Evolutionary conservation across 2,329 filamentous ascomycete genomes (phyloP), one percentile per base, ranked within the genome.

Genomic region (Penicillium sp.): DNA sequence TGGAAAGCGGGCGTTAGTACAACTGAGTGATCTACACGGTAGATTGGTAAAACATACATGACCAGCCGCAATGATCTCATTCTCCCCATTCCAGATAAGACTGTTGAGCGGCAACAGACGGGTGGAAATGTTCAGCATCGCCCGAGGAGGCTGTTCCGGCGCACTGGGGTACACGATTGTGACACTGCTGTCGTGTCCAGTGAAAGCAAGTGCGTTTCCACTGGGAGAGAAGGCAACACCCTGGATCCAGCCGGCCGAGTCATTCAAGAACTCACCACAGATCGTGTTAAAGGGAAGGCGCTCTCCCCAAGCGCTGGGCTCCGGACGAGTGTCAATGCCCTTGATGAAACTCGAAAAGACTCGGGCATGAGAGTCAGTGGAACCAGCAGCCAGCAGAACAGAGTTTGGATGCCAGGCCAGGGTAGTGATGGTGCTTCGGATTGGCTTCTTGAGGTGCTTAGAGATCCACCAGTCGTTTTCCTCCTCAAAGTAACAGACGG

Each of bases 391-490:
- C 23, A 99, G 81, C 29, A 99, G 83, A 15, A 99, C 94, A 9
- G 89, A 95, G 80, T 99, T 99, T 33, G 94, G 94, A 74, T 99
- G 94, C 94, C 94, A 99, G 52, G 88, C 87, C 42, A 99, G 85
- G 15, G 89, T 91, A 51, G 94, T 97, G 66, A 99, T 93, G 52
- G 94, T 99, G 72, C 91, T 96, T 62, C 93, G 89, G 66, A 99
- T 95, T 18, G 94, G 94, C 83, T 97, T 99, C 85, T 97, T 97
- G 69, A 99, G 78, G 76, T 99, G 94, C 81, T 99, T 99, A 34
- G 92, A 96, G 39, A 99, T 93, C 94, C 94, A 99, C 94, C 94
- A 99, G 79, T 99, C 92, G 75, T 99, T 96, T 75, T 99, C 94
- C 72, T 96, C 90, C 70, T 99, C 94, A 65, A 99, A 99, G 79